A percentile compares a stretch with the other conserved stretches of the same genome.
Evolutionary conservation across 148 eudicot species (phyloP).

Genomic region (Polygonum aviculare): DNA sequence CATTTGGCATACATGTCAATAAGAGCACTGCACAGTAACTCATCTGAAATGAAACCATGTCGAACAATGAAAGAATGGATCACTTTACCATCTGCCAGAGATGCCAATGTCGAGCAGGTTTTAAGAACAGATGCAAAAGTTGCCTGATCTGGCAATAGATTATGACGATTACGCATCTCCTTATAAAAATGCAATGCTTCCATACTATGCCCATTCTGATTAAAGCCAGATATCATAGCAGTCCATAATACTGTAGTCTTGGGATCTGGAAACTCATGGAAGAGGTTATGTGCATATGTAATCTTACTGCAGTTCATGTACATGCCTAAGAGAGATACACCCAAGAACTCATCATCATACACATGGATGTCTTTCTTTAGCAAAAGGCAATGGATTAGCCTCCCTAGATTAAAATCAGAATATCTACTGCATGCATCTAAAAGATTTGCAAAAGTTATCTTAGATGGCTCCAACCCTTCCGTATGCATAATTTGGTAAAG

Average conservation of each 20-base stretch:
- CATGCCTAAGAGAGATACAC: conserved; percentile 69
- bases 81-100: conserved; percentile 55
- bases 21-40: conserved; percentile 67
- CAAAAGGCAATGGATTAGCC: conserved; percentile 61
- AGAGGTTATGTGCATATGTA: conserved; percentile 46
- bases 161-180: conserved; percentile 46
- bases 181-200: conserved; percentile 56
- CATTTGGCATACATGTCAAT: conserved; percentile 96
- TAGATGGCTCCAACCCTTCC: conserved; percentile 61
- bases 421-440: conserved; percentile 52
- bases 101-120: conserved; percentile 60
- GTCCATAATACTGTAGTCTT: conserved; percentile 78
- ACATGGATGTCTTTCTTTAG: conserved; percentile 38
- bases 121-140: conserved; percentile 73
- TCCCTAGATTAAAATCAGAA: conserved; percentile 38
- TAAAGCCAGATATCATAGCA: conserved; percentile 72
- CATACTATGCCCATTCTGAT: conserved; percentile 43
- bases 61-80: conserved; percentile 62
- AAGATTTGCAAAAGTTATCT: conserved; percentile 71
- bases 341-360: conserved; percentile 53
- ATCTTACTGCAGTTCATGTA: conserved; percentile 37
- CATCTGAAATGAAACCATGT: conserved; percentile 58
- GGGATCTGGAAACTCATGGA: conserved; percentile 52
- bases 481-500: conserved; percentile 43
- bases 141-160: conserved; percentile 83